Conservation (phyloP, 2,329 filamentous ascomycete species). For the Myrmaecium sp. region DNA sequence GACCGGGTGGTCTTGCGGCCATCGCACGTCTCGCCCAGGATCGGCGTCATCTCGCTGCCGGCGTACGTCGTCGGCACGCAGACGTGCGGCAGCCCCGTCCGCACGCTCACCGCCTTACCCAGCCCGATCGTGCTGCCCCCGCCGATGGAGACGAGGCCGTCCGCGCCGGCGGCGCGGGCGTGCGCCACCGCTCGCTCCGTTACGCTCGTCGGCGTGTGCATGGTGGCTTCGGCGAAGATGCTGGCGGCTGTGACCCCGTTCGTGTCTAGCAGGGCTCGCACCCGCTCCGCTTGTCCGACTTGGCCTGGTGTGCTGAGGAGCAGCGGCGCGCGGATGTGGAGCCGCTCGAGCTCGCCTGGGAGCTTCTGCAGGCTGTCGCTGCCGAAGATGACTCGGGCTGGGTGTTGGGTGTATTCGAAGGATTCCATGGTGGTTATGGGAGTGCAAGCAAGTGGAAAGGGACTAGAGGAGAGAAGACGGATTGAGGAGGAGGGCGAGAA, state of each 20-base stretch:
- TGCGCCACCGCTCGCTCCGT: conserved; percentile 39
- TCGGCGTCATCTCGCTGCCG: conserved; percentile 43
- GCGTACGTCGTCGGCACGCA: conserved; percentile 20
- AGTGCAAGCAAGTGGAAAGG: too few species aligned
- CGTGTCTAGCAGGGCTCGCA: conserved; percentile 28
- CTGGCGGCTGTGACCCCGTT: conserved; percentile 34
- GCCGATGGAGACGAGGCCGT: conserved; percentile 43
- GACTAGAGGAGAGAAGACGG: too few species aligned
- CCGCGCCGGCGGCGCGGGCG: conserved; percentile 28
- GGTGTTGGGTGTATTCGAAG: conserved; percentile 39
- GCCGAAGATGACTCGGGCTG: conserved; percentile 39
- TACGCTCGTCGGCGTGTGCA: conserved; percentile 44
- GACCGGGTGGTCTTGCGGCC: conserved; percentile 40
- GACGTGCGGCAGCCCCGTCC: conserved; percentile 17
- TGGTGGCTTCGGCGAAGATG: conserved; percentile 38
- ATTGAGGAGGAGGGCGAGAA: too few species aligned
- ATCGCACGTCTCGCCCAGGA: conserved; percentile 43
- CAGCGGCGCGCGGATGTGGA: conserved; percentile 33
- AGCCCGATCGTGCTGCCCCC: conserved; percentile 46
- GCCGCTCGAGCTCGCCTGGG: conserved; percentile 25
- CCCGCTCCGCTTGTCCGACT: conserved; percentile 26
- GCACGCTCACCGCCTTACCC: conserved; percentile 19
- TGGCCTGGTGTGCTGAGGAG: conserved; percentile 41
- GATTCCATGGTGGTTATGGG: conserved; percentile 29
- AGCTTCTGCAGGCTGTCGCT: conserved; percentile 34